A percentile compares a stretch with the other conserved stretches of the same genome.
These are phyloP conservation scores for Yamadazyma scolyti DNA, from an alignment of 805 yeast genomes.

Conservation along the genomic window DNA sequence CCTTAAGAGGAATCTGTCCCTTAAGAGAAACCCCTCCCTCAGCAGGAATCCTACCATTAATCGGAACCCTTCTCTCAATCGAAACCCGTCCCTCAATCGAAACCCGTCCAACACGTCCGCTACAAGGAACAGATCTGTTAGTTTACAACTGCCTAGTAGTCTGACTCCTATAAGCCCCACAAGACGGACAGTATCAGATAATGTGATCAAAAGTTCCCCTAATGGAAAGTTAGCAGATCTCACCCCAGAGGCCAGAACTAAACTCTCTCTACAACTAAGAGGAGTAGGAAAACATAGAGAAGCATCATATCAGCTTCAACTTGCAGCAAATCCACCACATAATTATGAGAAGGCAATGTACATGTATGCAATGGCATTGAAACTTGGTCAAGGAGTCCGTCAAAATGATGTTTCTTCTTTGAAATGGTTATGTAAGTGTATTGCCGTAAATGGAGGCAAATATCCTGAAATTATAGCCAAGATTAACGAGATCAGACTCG, in stretches of 20 bases:
- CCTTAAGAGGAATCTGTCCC: no score
- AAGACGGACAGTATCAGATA: not conserved
- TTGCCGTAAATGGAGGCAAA: slow-evolving; percentile 14
- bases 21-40: slow-evolving; percentile 5
- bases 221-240: slow-evolving; percentile 13
- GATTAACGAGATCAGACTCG: slow-evolving; percentile 23
- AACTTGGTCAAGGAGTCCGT: slow-evolving; percentile 66
- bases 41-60: slow-evolving; percentile 1
- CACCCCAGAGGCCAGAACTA: slow-evolving; percentile 32
- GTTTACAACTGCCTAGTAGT: no score
- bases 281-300: slow-evolving; percentile 60
- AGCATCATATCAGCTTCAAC: slow-evolving; percentile 63
- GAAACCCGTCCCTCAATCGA: no score
- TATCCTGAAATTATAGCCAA: slow-evolving; percentile 17
- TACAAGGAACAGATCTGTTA: no score
- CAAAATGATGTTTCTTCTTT: slow-evolving; percentile 53
- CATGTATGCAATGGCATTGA: slow-evolving; percentile 62
- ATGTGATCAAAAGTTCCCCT: slow-evolving; percentile 8
- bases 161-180: not conserved
- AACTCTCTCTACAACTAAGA: slow-evolving; percentile 47
- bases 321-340: slow-evolving; percentile 60
- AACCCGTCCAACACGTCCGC: no score
- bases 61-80: no score
- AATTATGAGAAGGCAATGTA: slow-evolving; percentile 58
- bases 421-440: slow-evolving; percentile 55